A percentile compares a stretch with the other conserved stretches of the same genome.
These are phyloP conservation scores for Phytophthora sp. DNA, from an alignment of 352 stramenopile species.

Conservation along the genomic window DNA sequence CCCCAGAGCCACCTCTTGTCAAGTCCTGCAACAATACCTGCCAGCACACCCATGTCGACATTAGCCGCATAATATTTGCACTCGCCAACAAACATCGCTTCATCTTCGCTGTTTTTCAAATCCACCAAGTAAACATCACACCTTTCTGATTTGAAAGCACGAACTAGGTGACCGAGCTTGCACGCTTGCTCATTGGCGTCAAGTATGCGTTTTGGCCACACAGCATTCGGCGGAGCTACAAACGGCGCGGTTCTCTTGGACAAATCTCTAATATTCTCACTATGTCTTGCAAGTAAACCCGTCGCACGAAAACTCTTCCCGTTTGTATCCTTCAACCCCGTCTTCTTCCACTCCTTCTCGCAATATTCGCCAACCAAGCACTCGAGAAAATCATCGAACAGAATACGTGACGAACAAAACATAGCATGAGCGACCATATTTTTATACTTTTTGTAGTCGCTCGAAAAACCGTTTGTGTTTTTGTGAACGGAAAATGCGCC, in stretches of 20 bases:
- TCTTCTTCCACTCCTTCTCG: neutral
- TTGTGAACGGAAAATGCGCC: neutral
- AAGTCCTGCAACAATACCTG: no score
- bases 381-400: neutral
- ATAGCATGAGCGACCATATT: neutral
- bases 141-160: neutral
- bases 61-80: constrained; percentile 11
- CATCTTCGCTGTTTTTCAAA: neutral
- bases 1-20: no score
- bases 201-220: neutral
- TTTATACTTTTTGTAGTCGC: neutral
- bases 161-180: constrained; percentile 18
- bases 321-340: neutral
- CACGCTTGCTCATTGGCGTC: neutral
- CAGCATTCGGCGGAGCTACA: neutral
- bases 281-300: neutral
- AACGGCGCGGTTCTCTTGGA: no score
- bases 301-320: neutral
- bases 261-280: neutral
- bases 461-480: neutral
- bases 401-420: neutral
- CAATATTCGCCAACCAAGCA: neutral
- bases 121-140: neutral
- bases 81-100: constrained; percentile 11
- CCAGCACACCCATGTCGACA: neutral